phyloP scores from a whole-genome alignment of 371 early-diverging fungal genomes.

The Haplosporangium sp. region DNA sequence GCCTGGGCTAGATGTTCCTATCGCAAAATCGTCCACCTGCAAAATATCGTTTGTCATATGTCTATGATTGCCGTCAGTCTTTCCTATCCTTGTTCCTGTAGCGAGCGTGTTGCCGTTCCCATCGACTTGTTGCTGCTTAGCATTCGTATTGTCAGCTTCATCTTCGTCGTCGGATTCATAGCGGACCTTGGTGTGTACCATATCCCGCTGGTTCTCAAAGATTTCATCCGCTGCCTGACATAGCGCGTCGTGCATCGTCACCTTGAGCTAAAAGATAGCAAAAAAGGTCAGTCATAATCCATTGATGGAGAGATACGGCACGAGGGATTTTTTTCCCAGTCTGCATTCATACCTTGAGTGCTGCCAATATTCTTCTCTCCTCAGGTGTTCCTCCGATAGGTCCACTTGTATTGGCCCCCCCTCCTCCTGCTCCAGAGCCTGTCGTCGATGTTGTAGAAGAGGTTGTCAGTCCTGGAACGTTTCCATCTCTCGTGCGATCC shows the following conservation, averaged over 20 bases:
- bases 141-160: neutral
- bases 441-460: too few relatives aligned
- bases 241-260: conserved; percentile 42
- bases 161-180: conserved; percentile 43
- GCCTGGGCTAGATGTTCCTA: neutral
- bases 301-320: neutral
- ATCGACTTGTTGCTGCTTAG: too few relatives aligned
- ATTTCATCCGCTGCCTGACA: conserved; percentile 34
- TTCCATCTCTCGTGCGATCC: conserved; percentile 37
- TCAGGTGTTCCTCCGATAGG: conserved; percentile 18
- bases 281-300: neutral
- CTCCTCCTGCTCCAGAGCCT: too few relatives aligned
- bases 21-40: conserved; percentile 15
- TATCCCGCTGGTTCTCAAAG: conserved; percentile 40
- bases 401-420: too few relatives aligned
- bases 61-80: neutral
- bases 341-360: conserved; percentile 26
- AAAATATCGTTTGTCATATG: neutral
- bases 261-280: conserved; percentile 24
- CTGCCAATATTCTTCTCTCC: conserved; percentile 33
- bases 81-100: neutral
- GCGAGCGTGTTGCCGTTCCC: neutral
- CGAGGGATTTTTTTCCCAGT: too few relatives aligned
- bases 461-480: conserved; percentile 18
- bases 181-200: conserved; percentile 32